Percentiles rank a stretch among this genome's conserved stretches.
Evolutionary conservation across 1,284 basidiomycete species (phyloP).

Genomic region (Macrocybe sp.): DNA sequence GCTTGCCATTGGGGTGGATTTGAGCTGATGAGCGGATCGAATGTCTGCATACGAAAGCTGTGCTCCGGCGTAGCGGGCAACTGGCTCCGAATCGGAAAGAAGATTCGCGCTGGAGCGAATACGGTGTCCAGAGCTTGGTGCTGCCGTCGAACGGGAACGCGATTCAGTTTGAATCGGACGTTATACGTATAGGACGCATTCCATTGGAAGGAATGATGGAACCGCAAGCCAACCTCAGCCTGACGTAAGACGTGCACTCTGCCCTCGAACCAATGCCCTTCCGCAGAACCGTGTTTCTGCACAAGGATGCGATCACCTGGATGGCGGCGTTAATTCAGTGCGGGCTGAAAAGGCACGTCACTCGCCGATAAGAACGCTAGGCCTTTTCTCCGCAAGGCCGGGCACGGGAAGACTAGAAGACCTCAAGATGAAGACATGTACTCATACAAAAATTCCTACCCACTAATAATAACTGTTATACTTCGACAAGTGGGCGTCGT

Average conservation of each 20-base stretch:
- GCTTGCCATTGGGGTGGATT: conserved; percentile 54
- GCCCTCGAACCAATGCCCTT: conserved; percentile 51
- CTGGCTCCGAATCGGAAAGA: conserved; percentile 36
- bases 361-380: conserved; percentile 56
- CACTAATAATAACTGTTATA: conserved; percentile 39
- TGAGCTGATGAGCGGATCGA: conserved; percentile 39
- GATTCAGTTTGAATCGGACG: conserved; percentile 52
- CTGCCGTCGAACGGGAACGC: conserved; percentile 46
- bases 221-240: conserved; percentile 47
- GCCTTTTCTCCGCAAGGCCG: conserved; percentile 61
- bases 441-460: conserved; percentile 15
- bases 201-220: conserved; percentile 42
- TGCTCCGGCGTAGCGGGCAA: conserved; percentile 11
- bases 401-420: conserved; percentile 46
- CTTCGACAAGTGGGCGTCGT: conserved; percentile 29
- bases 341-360: background rate
- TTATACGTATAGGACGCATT: conserved; percentile 30
- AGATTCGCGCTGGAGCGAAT: conserved; percentile 32
- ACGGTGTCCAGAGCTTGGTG: conserved; percentile 49
- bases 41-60: conserved; percentile 17
- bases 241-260: conserved; percentile 49
- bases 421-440: background rate
- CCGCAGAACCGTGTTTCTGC: conserved; percentile 29
- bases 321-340: background rate
- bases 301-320: conserved; percentile 52